Percentiles rank a stretch among this genome's conserved stretches.
Conservation (phyloP, 805 yeast species). For the Grigorovia humatica region DNA sequence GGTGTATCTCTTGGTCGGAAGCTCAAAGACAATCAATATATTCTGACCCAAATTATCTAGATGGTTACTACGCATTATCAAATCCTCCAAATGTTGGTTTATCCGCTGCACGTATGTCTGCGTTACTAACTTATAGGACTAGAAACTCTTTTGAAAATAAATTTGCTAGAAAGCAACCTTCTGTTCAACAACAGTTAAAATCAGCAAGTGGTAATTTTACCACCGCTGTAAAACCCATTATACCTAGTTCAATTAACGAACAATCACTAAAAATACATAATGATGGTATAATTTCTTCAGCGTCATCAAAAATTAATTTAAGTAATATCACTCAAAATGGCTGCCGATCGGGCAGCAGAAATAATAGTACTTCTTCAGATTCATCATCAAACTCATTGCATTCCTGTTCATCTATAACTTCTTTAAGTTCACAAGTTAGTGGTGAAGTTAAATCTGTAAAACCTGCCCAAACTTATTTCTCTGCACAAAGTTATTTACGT, state of each 20-base stretch:
- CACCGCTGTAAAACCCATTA: neutral
- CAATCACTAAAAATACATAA: conserved; percentile 81
- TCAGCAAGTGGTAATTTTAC: conserved; percentile 1
- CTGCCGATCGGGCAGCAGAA: conserved; percentile 1
- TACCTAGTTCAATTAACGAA: conserved; percentile 43
- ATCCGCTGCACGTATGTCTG: conserved; percentile 97
- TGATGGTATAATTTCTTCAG: conserved; percentile 51
- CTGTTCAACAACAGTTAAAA: conserved; percentile 28
- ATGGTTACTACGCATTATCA: conserved; percentile 72
- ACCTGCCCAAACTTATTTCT: conserved; percentile 53
- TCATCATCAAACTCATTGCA: conserved; percentile 17
- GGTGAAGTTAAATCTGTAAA: conserved; percentile 19
- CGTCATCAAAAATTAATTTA: conserved; percentile 2
- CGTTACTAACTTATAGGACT: conserved; percentile 83
- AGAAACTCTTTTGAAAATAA: conserved; percentile 84
- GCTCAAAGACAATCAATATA: conserved; percentile 95
- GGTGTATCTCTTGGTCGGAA: conserved; percentile 99
- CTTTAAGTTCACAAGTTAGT: conserved; percentile 15
- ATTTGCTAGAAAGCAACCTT: conserved; percentile 77
- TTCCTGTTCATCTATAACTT: conserved; percentile 27
- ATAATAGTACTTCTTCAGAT: conserved; percentile 5
- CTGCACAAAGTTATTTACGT: conserved; percentile 90
- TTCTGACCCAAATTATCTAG: conserved; percentile 86
- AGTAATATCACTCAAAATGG: neutral
- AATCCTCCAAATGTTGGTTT: conserved; percentile 80